Evolutionary conservation across 2,329 filamentous ascomycete species (phyloP).

Genomic region (Cryphonectria naterciae): DNA sequence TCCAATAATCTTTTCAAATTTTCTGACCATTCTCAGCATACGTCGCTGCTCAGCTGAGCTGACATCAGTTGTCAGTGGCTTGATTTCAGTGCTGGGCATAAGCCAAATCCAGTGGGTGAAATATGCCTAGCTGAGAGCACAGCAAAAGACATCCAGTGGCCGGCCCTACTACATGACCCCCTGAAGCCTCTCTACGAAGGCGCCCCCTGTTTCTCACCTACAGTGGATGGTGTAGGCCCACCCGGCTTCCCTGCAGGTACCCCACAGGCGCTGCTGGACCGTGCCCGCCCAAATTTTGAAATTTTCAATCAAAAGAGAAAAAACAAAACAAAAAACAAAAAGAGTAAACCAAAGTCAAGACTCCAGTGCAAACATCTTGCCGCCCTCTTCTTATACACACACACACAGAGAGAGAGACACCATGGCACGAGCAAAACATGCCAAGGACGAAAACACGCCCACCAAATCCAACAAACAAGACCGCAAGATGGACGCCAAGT

Average conservation of each 20-base stretch:
- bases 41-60: background rate
- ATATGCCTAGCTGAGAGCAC: background rate
- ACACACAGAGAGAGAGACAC: background rate
- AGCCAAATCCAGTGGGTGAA: background rate
- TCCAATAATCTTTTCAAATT: background rate
- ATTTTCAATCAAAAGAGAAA: conserved; percentile 18
- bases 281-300: conserved; percentile 23
- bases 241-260: conserved; percentile 13
- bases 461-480: conserved; percentile 17
- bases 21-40: background rate
- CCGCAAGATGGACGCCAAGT: conserved; percentile 11
- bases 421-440: conserved; percentile 19
- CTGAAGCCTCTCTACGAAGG: background rate
- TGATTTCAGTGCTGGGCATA: background rate
- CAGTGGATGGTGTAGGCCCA: background rate
- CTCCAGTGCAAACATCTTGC: background rate
- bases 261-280: conserved; percentile 22
- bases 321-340: background rate
- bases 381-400: background rate
- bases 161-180: background rate
- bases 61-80: background rate
- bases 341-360: background rate
- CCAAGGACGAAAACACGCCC: conserved; percentile 9
- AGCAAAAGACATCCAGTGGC: background rate
- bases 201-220: background rate